Percentiles rank a stretch among this genome's conserved stretches.
phyloP scores from a whole-genome alignment of 805 yeast species.

The Pichia cabralensis region DNA sequence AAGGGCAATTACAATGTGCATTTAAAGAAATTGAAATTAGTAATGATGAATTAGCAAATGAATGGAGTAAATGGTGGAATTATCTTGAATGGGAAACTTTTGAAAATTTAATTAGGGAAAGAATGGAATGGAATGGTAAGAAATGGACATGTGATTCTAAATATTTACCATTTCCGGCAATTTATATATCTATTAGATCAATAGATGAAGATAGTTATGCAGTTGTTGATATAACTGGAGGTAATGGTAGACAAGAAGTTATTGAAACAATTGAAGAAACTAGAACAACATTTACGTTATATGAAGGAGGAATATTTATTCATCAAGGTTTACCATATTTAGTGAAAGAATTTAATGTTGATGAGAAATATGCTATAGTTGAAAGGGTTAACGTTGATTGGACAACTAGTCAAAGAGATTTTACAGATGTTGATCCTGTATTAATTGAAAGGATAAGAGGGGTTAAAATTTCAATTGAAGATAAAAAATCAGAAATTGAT shows the following conservation, averaged over 20 bases:
- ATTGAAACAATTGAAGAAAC: constrained; percentile 86
- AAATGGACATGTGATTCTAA: constrained; percentile 46
- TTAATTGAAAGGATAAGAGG: constrained; percentile 58
- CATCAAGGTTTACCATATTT: constrained; percentile 91
- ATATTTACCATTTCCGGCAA: constrained; percentile 76
- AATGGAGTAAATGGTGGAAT: constrained; percentile 13
- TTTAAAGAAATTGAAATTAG: constrained; percentile 53
- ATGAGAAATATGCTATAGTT: constrained; percentile 74
- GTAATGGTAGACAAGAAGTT: constrained; percentile 59
- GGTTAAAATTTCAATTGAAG: constrained; percentile 35
- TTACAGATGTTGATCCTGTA: constrained; percentile 82
- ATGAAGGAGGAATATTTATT: constrained; percentile 85
- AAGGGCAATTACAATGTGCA: constrained; percentile 89
- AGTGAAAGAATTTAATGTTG: constrained; percentile 74
- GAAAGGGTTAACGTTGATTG: constrained; percentile 88
- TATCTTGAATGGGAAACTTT: constrained; percentile 14
- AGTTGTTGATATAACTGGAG: constrained; percentile 80
- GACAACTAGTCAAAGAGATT: constrained; percentile 88
- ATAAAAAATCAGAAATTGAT: too few species aligned
- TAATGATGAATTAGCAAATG: constrained; percentile 18
- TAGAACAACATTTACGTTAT: constrained; percentile 80
- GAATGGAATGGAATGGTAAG: constrained; percentile 32
- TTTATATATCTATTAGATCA: constrained; percentile 69
- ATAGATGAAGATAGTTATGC: constrained; percentile 76
- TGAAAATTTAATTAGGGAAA: constrained; percentile 19